Evolutionary conservation across 441 rosid genomes (phyloP).

Genomic region (Manihot esculenta): DNA sequence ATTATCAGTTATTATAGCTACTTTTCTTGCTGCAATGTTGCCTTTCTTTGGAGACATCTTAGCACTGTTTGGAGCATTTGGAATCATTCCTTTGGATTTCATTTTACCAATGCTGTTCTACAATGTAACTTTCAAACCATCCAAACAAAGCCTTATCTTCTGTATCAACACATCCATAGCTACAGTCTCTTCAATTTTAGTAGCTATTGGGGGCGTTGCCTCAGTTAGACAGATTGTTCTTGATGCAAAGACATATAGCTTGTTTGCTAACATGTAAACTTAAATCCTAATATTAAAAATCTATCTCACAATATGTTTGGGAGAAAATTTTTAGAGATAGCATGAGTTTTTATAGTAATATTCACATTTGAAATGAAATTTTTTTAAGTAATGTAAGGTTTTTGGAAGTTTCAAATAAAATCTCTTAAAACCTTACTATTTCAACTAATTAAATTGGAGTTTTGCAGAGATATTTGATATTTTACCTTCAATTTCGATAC

Average conservation of each 20-base stretch:
- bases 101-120: constrained; percentile 48
- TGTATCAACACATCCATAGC: constrained; percentile 42
- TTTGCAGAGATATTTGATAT: no score
- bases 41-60: constrained; percentile 67
- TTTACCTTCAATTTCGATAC: no score
- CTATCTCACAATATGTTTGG: no score
- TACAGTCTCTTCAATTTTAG: constrained; percentile 30
- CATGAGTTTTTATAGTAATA: no score
- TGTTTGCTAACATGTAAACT: constrained; percentile 42
- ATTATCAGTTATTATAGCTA: constrained; percentile 31
- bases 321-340: no score
- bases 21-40: constrained; percentile 41
- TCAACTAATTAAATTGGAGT: no score
- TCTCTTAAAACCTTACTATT: no score
- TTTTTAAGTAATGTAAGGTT: no score
- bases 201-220: constrained; percentile 43
- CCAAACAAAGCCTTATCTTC: constrained; percentile 34
- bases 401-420: no score
- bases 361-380: no score
- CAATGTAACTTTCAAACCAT: constrained; percentile 48
- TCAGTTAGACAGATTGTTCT: constrained; percentile 43
- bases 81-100: constrained; percentile 55
- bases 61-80: constrained; percentile 56
- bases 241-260: constrained; percentile 45
- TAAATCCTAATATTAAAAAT: no score